phyloP scores from a whole-genome alignment of 208 protist species.

The Herpetomonas tarakana region DNA sequence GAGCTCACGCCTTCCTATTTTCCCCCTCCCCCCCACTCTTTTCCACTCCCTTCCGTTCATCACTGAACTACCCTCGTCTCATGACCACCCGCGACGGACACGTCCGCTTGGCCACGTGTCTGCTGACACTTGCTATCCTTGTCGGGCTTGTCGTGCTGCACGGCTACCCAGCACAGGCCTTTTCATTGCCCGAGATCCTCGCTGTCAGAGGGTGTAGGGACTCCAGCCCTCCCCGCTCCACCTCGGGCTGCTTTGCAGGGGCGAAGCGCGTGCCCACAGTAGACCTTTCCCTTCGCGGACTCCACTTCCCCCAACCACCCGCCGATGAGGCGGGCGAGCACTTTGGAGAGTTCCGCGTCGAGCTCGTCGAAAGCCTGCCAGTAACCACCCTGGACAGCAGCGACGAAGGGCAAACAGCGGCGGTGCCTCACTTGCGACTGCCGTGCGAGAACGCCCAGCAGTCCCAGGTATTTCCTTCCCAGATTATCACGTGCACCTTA shows the following conservation, averaged over 20 bases:
- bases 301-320: slow-evolving; percentile 30
- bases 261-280: slow-evolving; percentile 5
- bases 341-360: slow-evolving; percentile 4
- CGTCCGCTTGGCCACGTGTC: no score
- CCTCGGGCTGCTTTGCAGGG: slow-evolving; percentile 47
- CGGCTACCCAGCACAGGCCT: neutral
- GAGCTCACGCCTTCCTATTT: no score
- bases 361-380: slow-evolving; percentile 9
- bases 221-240: slow-evolving; percentile 22
- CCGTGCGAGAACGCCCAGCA: slow-evolving; percentile 25
- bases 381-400: neutral
- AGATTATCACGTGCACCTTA: slow-evolving; percentile 63
- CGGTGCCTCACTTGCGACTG: slow-evolving; percentile 12
- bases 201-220: slow-evolving; percentile 56
- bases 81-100: no score
- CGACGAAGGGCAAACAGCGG: neutral
- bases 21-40: no score
- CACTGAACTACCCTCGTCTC: no score
- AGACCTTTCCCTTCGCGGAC: slow-evolving; percentile 43
- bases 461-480: slow-evolving; percentile 52
- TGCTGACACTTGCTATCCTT: no score
- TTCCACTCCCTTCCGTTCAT: no score
- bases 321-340: neutral
- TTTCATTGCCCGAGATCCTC: slow-evolving; percentile 23
- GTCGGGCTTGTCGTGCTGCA: no score